These are phyloP conservation scores for Fraxinus dipetala DNA, from an alignment of 305 asterid species.

Conservation along the genomic window DNA sequence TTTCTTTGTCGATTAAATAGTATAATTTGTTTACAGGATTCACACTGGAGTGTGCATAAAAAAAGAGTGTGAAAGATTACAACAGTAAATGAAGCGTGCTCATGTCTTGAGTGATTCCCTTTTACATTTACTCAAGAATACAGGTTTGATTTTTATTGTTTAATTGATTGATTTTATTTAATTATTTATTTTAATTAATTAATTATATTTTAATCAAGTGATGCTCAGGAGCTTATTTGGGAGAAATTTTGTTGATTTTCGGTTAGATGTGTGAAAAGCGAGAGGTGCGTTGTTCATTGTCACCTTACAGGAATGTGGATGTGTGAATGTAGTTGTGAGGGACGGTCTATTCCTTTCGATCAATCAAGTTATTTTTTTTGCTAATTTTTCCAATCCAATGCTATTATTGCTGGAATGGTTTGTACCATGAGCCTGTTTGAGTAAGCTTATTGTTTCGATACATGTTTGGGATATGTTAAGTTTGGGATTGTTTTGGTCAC, in stretches of 20 bases:
- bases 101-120: conserved; percentile 55
- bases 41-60: conserved; percentile 66
- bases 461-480: no score
- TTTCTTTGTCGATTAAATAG: not conserved
- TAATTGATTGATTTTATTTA: not conserved
- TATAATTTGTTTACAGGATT: conserved; percentile 37
- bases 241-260: conserved; percentile 17
- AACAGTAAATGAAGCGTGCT: conserved; percentile 58
- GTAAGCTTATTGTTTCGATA: not conserved
- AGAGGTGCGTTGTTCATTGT: conserved; percentile 57
- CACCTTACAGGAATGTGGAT: conserved; percentile 77
- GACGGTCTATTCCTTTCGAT: conserved; percentile 19
- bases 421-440: not conserved
- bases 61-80: conserved; percentile 61
- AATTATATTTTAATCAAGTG: not conserved
- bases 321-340: conserved; percentile 45
- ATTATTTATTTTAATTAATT: not conserved
- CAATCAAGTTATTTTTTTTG: conserved; percentile 37
- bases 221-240: not conserved
- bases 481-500: not conserved
- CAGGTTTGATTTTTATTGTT: conserved; percentile 19
- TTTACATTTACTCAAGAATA: conserved; percentile 58
- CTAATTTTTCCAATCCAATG: not conserved
- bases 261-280: conserved; percentile 20
- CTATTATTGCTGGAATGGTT: not conserved